These are phyloP conservation scores for Tulasnella sp. DNA, from an alignment of 768 basidiomycete genomes.

Conservation along the genomic window DNA sequence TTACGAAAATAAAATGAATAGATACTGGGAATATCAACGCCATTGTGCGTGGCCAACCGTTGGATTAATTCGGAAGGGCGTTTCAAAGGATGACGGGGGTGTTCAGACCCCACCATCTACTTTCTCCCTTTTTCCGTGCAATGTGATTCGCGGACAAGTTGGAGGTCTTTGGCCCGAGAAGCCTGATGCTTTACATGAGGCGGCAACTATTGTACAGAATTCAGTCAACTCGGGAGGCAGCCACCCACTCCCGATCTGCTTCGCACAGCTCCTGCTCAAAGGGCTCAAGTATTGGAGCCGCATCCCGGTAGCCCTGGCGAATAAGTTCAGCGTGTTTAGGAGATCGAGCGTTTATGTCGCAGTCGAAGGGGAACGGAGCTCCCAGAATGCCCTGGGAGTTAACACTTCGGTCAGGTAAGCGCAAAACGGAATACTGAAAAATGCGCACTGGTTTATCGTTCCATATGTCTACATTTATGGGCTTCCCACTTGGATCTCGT, in stretches of 20 bases:
- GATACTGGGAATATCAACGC: too few species aligned
- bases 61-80: too few species aligned
- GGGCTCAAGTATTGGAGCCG: background rate
- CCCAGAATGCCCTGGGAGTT: background rate
- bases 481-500: background rate
- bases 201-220: too few species aligned
- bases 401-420: background rate
- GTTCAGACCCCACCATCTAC: too few species aligned
- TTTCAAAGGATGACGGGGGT: too few species aligned
- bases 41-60: too few species aligned
- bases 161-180: too few species aligned
- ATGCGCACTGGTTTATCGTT: background rate
- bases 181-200: too few species aligned
- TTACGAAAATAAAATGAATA: too few species aligned
- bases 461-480: constrained; percentile 3
- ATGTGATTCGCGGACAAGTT: too few species aligned
- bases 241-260: constrained; percentile 15
- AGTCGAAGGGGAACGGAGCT: background rate
- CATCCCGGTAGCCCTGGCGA: background rate
- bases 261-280: constrained; percentile 1
- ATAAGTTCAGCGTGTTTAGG: constrained; percentile 14
- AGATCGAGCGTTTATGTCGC: background rate
- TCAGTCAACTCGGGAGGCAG: background rate
- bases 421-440: background rate
- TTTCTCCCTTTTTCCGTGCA: too few species aligned